Evolutionary conservation across 176 grass and related monocot genomes (phyloP).

Genomic region (Thalia dealbata): DNA sequence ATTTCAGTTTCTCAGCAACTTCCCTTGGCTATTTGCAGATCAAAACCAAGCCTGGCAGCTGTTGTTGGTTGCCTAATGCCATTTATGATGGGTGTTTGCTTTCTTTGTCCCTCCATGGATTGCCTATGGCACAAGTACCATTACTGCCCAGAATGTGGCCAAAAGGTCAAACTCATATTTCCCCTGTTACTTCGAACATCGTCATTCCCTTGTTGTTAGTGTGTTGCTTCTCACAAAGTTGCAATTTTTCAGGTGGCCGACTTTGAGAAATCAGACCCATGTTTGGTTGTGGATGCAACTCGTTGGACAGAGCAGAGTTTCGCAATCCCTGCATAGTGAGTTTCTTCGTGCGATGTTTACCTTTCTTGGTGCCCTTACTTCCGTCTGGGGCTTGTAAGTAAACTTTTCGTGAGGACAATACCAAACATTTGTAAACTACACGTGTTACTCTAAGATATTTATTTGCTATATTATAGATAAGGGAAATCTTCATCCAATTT

Average conservation of each 20-base stretch:
- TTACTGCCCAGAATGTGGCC: slow-evolving; percentile 69
- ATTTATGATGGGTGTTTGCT: slow-evolving; percentile 82
- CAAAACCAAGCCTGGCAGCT: slow-evolving; percentile 79
- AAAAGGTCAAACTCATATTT: slow-evolving; percentile 39
- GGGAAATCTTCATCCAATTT: too few relatives aligned
- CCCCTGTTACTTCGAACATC: not conserved
- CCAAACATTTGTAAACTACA: not conserved
- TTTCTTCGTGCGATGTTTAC: not conserved
- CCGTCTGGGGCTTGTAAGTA: not conserved
- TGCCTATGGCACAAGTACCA: slow-evolving; percentile 97
- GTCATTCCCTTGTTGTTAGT: not conserved
- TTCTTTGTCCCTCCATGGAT: slow-evolving; percentile 80
- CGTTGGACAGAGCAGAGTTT: slow-evolving; percentile 68
- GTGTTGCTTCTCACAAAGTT: not conserved
- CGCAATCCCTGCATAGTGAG: slow-evolving; percentile 58
- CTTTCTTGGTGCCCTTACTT: not conserved
- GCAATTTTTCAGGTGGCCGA: slow-evolving; percentile 51
- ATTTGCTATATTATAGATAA: too few relatives aligned
- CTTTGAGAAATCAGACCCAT: slow-evolving; percentile 83
- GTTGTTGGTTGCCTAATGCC: slow-evolving; percentile 93
- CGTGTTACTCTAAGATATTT: too few relatives aligned
- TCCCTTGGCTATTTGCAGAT: slow-evolving; percentile 32
- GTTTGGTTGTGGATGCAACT: slow-evolving; percentile 53
- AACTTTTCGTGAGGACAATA: not conserved
- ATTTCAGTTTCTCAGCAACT: not conserved